These are phyloP conservation scores for Vitis vinifera DNA, from an alignment of 164 flowering plant genomes.

Conservation along the genomic window ASM3070453v1 NC_081817.1:10371001-10371500, in stretches of 20 bases:
- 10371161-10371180: conserved; percentile 79
- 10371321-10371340: conserved; percentile 82
- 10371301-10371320: conserved; percentile 97
- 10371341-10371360: conserved; percentile 95
- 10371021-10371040: conserved; percentile 84
- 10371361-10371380: conserved; percentile 93
- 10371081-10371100: conserved; percentile 63
- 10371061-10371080: conserved; percentile 70
- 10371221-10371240: conserved; percentile 97
- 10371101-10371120: conserved; percentile 84
- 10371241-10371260: conserved; percentile 95
- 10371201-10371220: conserved; percentile 95
- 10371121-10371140: conserved; percentile 88
- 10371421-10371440: conserved; percentile 78
- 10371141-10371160: conserved; percentile 93
- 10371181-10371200: conserved; percentile 97
- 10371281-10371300: conserved; percentile 99
- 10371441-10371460: conserved; percentile 81
- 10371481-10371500: conserved; percentile 59
- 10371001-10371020: conserved; percentile 72
- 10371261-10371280: conserved; percentile 93
- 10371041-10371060: conserved; percentile 92
- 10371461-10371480: conserved; percentile 99
- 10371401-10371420: conserved; percentile 80
- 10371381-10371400: conserved; percentile 81